Conservation (phyloP, 1,284 basidiomycete genomes). For the Cryptococcus sp. region DNA sequence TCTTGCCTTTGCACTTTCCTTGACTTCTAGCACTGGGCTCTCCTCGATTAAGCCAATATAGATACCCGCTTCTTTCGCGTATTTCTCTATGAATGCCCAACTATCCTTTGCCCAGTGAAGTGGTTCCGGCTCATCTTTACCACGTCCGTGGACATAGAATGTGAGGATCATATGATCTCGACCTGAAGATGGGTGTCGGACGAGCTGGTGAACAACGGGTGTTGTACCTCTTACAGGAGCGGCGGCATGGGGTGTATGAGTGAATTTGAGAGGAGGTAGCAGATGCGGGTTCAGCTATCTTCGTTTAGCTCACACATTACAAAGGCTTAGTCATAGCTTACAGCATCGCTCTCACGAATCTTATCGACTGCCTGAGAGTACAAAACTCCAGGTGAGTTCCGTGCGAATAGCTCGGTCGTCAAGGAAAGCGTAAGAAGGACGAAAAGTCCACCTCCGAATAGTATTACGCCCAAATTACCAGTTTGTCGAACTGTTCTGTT, state of each 20-base stretch:
- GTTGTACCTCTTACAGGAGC: conserved; percentile 40
- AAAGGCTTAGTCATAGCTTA: conserved; percentile 40
- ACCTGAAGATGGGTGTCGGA: conserved; percentile 37
- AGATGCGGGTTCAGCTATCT: conserved; percentile 40
- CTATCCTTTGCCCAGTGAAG: conserved; percentile 22
- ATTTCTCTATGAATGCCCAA: conserved; percentile 8
- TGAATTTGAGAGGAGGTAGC: conserved; percentile 45
- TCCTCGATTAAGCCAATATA: conserved; percentile 2
- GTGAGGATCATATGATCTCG: conserved; percentile 45
- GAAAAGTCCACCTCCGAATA: conserved; percentile 75
- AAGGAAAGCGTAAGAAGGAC: conserved; percentile 77
- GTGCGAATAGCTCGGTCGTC: conserved; percentile 82
- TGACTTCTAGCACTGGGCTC: background rate
- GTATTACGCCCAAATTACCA: conserved; percentile 74
- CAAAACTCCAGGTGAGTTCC: conserved; percentile 85
- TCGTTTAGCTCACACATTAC: background rate
- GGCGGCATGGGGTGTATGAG: conserved; percentile 41
- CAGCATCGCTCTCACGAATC: conserved; percentile 68
- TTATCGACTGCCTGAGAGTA: conserved; percentile 80
- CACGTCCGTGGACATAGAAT: conserved; percentile 46
- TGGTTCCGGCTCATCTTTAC: conserved; percentile 39
- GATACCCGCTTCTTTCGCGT: background rate
- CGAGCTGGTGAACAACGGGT: conserved; percentile 33
- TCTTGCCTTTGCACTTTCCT: background rate
- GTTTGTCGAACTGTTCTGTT: conserved; percentile 71